Percentiles rank a stretch among this genome's conserved stretches.
Conservation (phyloP, 352 stramenopile genomes). For the Phytophthora palmivora region DNA sequence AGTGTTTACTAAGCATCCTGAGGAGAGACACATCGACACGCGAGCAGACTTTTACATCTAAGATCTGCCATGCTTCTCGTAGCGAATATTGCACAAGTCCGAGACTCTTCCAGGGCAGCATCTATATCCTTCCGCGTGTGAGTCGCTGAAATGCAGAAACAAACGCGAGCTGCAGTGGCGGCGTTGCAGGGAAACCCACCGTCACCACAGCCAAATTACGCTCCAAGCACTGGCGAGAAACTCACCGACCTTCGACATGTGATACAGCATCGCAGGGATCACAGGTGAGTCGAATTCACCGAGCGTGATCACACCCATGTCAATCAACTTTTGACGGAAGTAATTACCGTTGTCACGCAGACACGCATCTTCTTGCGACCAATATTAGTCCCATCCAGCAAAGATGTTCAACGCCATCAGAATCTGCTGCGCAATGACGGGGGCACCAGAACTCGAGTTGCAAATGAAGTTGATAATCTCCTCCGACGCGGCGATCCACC, state of each 20-base stretch:
- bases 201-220: slow-evolving; percentile 98
- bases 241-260: slow-evolving; percentile 97
- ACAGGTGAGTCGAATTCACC: slow-evolving; percentile 98
- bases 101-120: slow-evolving; percentile 88
- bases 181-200: no score
- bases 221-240: slow-evolving; percentile 96
- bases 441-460: slow-evolving; percentile 58
- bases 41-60: slow-evolving; percentile 22
- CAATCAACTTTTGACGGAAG: no score
- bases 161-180: slow-evolving; percentile 92
- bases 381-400: slow-evolving; percentile 94
- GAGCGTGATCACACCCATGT: no score
- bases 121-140: slow-evolving; percentile 95
- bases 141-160: slow-evolving; percentile 97
- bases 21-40: no score
- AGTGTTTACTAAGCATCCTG: no score
- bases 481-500: slow-evolving; percentile 94
- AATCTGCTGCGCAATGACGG: no score
- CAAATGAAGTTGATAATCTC: slow-evolving; percentile 75
- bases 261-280: slow-evolving; percentile 99
- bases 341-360: slow-evolving; percentile 98
- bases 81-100: slow-evolving; percentile 77
- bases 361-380: slow-evolving; percentile 92
- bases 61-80: slow-evolving; percentile 41
- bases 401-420: slow-evolving; percentile 95